These are phyloP conservation scores for Beauveria brongniartii DNA, from an alignment of 2,329 filamentous ascomycete species.

Conservation along the genomic window DNA sequence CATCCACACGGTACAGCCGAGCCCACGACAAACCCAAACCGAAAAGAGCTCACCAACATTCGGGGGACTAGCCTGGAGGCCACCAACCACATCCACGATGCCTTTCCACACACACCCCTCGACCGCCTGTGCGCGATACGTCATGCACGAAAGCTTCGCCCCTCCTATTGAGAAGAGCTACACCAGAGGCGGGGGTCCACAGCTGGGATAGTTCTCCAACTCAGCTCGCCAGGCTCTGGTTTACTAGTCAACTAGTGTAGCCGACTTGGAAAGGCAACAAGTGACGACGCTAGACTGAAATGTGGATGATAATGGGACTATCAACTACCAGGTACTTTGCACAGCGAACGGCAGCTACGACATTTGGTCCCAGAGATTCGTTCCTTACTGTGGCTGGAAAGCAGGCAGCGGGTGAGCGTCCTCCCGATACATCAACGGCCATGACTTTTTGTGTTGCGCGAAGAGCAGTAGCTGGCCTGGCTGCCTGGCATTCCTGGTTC, in stretches of 20 bases:
- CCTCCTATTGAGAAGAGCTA: not conserved
- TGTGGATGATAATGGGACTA: not conserved
- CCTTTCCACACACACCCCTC: not conserved
- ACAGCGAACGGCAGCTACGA: not conserved
- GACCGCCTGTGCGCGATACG: slow-evolving; percentile 1
- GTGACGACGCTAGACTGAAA: not conserved
- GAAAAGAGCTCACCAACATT: not conserved
- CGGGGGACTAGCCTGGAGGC: not conserved
- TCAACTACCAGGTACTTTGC: not conserved
- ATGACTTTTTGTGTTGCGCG: too few species aligned
- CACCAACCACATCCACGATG: not conserved
- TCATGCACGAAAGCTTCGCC: slow-evolving; percentile 2
- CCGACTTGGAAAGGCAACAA: not conserved
- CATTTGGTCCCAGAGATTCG: not conserved
- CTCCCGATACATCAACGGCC: too few species aligned
- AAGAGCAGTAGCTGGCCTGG: too few species aligned
- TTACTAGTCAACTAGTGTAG: not conserved
- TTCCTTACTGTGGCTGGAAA: too few species aligned
- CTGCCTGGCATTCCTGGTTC: too few species aligned
- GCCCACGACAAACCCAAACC: not conserved
- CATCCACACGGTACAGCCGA: not conserved
- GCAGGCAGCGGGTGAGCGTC: too few species aligned
- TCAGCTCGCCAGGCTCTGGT: not conserved
- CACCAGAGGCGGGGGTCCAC: not conserved
- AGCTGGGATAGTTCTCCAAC: not conserved